These are phyloP conservation scores for Cladosporium sp. DNA, from an alignment of 2,329 filamentous ascomycete species.

Conservation along the genomic window DNA sequence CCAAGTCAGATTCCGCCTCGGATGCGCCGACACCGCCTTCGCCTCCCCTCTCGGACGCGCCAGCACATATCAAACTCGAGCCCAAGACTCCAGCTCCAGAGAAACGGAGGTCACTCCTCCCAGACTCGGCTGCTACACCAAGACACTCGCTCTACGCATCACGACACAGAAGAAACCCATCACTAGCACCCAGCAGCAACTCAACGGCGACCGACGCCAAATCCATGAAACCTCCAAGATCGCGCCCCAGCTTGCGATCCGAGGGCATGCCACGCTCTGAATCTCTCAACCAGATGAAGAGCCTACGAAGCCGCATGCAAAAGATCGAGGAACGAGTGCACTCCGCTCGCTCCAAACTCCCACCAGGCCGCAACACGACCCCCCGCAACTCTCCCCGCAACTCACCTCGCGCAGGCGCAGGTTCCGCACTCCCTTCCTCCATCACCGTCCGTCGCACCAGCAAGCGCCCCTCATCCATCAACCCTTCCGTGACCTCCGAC, in stretches of 20 bases:
- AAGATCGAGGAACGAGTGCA: slow-evolving; percentile 92
- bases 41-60: slow-evolving; percentile 86
- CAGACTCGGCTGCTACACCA: slow-evolving; percentile 51
- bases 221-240: slow-evolving; percentile 40
- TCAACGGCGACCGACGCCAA: slow-evolving; percentile 24
- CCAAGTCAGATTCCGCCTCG: slow-evolving; percentile 61
- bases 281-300: slow-evolving; percentile 89
- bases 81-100: slow-evolving; percentile 37
- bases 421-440: slow-evolving; percentile 47
- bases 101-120: slow-evolving; percentile 45
- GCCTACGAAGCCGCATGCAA: slow-evolving; percentile 94
- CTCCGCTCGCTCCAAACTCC: slow-evolving; percentile 84
- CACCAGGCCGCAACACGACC: too few species aligned
- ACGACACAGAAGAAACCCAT: slow-evolving; percentile 54
- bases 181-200: slow-evolving; percentile 38
- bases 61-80: slow-evolving; percentile 47
- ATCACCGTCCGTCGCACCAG: slow-evolving; percentile 63
- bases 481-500: slow-evolving; percentile 10
- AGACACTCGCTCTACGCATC: slow-evolving; percentile 42
- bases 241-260: slow-evolving; percentile 28
- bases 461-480: slow-evolving; percentile 52
- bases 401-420: slow-evolving; percentile 58
- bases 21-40: slow-evolving; percentile 82
- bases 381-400: slow-evolving; percentile 74
- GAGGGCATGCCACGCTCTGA: slow-evolving; percentile 56